Evolutionary conservation across 805 yeast species (phyloP).

Genomic region (Cyberlindnera mycetangii): DNA sequence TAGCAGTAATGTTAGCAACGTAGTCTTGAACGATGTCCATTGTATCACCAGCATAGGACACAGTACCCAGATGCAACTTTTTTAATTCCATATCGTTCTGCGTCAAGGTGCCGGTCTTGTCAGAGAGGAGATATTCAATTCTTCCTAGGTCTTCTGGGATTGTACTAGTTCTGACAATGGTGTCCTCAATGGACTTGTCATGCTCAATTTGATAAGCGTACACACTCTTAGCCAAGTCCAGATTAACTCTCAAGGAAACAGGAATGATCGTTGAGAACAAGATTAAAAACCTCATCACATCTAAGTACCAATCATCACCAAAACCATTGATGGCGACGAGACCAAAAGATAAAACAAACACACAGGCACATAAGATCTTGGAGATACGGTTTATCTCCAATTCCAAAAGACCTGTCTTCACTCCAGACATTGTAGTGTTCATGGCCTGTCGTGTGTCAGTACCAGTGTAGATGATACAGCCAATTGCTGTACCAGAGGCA

Average conservation of each 20-base stretch:
- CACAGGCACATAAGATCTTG: constrained; percentile 84
- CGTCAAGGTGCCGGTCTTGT: constrained; percentile 96
- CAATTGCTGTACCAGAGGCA: constrained; percentile 90
- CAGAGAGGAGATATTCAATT: constrained; percentile 86
- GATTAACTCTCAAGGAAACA: constrained; percentile 88
- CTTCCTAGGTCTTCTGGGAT: constrained; percentile 98
- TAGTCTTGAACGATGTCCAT: constrained; percentile 83
- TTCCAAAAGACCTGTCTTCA: constrained; percentile 86
- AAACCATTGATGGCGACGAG: constrained; percentile 83
- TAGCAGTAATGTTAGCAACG: constrained; percentile 35
- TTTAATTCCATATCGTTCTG: constrained; percentile 98
- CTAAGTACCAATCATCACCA: constrained; percentile 77
- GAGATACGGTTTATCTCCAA: constrained; percentile 86
- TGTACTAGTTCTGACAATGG: constrained; percentile 94
- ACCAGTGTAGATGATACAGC: constrained; percentile 88
- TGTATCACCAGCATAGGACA: constrained; percentile 88
- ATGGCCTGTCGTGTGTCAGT: constrained; percentile 89
- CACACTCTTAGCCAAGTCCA: constrained; percentile 93
- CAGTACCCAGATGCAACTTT: constrained; percentile 88
- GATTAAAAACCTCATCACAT: constrained; percentile 85
- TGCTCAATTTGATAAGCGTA: constrained; percentile 94
- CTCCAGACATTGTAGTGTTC: constrained; percentile 86
- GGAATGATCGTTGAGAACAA: constrained; percentile 95
- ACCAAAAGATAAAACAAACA: constrained; percentile 69
- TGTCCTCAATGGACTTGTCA: constrained; percentile 74